Evolutionary conservation across 208 protist genomes (phyloP).

Genomic region (Crithidia brevicula): DNA sequence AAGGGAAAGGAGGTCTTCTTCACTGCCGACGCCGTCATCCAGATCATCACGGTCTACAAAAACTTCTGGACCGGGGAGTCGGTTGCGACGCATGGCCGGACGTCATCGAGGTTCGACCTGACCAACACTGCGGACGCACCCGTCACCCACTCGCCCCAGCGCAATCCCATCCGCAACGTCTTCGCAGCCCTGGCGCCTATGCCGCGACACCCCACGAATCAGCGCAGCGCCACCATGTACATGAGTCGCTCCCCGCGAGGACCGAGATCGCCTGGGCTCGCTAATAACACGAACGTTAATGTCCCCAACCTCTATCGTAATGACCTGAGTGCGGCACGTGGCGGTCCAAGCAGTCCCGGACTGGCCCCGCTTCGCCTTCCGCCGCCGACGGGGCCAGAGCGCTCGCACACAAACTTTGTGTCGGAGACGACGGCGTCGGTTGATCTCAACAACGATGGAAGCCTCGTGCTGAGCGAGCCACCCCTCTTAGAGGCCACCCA

Average conservation of each 20-base stretch:
- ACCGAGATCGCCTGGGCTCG: background rate
- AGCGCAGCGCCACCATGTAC: conserved; percentile 12
- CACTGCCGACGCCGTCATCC: conserved; percentile 69
- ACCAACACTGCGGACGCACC: background rate
- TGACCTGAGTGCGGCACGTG: conserved; percentile 6
- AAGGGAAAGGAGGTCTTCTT: conserved; percentile 46
- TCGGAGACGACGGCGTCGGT: conserved; percentile 7
- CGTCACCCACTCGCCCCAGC: conserved; percentile 7
- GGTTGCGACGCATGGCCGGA: background rate
- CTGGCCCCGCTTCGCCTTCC: background rate
- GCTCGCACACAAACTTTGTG: background rate
- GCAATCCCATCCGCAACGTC: conserved; percentile 24
- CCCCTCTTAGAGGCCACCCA: conserved; percentile 32
- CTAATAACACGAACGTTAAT: background rate
- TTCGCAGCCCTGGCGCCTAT: conserved; percentile 9
- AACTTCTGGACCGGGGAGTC: conserved; percentile 35
- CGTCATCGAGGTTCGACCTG: conserved; percentile 1
- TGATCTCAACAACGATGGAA: background rate
- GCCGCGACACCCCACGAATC: background rate
- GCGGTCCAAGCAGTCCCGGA: background rate
- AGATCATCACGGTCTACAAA: conserved; percentile 75
- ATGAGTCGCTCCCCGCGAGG: conserved; percentile 2
- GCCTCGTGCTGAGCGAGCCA: conserved; percentile 18
- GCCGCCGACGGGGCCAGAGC: conserved; percentile 3
- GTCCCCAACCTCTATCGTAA: background rate